phyloP scores from a whole-genome alignment of 75 land plant species.

The Pinus tabuliformis region DNA sequence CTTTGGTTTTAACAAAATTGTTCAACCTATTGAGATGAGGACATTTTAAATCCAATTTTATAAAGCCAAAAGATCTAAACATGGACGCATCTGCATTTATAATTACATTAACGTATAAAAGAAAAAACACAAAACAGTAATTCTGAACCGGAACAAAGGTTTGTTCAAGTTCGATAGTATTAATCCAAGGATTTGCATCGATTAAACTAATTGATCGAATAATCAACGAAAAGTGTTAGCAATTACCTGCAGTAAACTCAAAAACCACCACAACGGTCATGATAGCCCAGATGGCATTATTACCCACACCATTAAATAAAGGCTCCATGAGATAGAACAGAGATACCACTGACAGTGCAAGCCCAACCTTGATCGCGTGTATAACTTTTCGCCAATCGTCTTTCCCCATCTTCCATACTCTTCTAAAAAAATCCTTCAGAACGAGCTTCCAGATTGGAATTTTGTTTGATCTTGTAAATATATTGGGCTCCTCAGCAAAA shows the following conservation, averaged over 20 bases:
- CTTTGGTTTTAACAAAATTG: no score
- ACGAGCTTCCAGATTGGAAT: background rate
- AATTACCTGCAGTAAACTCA: slow-evolving; percentile 45
- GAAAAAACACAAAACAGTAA: no score
- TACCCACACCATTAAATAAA: slow-evolving; percentile 25
- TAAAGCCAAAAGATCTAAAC: no score
- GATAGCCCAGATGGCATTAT: slow-evolving; percentile 46
- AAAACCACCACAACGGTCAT: slow-evolving; percentile 51
- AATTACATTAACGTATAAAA: no score
- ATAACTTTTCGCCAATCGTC: slow-evolving; percentile 32
- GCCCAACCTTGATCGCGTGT: slow-evolving; percentile 45
- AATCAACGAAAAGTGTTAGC: background rate
- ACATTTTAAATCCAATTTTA: no score
- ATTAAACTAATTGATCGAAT: background rate
- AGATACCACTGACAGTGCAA: slow-evolving; percentile 36
- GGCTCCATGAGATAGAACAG: slow-evolving; percentile 23
- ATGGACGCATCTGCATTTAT: no score
- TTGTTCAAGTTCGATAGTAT: background rate
- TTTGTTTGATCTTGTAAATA: background rate
- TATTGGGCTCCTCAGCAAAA: background rate
- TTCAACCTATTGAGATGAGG: no score
- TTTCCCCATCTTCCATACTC: background rate
- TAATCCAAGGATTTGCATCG: background rate
- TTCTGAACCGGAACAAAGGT: background rate
- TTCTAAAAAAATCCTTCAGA: background rate